Percentiles rank a stretch among this genome's conserved stretches.
Evolutionary conservation across 2,329 filamentous ascomycete species (phyloP).

Genomic region (Coniella vitis): DNA sequence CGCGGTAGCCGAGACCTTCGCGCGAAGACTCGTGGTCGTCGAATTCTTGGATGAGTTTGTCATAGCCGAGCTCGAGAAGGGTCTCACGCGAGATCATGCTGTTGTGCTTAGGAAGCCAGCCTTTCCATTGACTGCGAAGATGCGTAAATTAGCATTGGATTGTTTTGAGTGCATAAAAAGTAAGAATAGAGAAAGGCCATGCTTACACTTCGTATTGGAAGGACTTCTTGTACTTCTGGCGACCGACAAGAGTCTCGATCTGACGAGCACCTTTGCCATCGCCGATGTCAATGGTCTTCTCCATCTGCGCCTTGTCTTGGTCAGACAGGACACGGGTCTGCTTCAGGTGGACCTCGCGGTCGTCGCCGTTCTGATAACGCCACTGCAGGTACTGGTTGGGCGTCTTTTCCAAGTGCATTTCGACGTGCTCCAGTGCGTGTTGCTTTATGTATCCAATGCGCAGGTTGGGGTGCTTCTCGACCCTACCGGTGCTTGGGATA

Average conservation of each 20-base stretch:
- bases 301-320: constrained; percentile 84
- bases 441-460: constrained; percentile 99
- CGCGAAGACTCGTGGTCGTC: constrained; percentile 98
- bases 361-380: constrained; percentile 95
- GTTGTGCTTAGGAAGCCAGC: constrained; percentile 87
- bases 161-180: neutral
- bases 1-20: constrained; percentile 92
- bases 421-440: constrained; percentile 96
- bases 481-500: constrained; percentile 74
- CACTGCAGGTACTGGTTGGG: constrained; percentile 98
- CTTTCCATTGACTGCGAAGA: constrained; percentile 72
- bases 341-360: constrained; percentile 95
- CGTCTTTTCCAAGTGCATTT: constrained; percentile 99
- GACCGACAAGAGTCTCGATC: constrained; percentile 85
- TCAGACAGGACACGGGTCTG: constrained; percentile 86
- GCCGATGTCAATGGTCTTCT: constrained; percentile 76
- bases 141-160: constrained; percentile 17
- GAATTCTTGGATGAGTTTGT: constrained; percentile 94
- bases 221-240: constrained; percentile 98
- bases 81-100: constrained; percentile 90
- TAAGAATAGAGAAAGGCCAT: neutral
- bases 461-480: constrained; percentile 97
- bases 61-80: constrained; percentile 75
- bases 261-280: constrained; percentile 73
- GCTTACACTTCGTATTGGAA: constrained; percentile 93